A percentile compares a stretch with the other conserved stretches of the same genome.
phyloP scores from a whole-genome alignment of 148 eudicot species.

The Suaeda aralocaspica region DNA sequence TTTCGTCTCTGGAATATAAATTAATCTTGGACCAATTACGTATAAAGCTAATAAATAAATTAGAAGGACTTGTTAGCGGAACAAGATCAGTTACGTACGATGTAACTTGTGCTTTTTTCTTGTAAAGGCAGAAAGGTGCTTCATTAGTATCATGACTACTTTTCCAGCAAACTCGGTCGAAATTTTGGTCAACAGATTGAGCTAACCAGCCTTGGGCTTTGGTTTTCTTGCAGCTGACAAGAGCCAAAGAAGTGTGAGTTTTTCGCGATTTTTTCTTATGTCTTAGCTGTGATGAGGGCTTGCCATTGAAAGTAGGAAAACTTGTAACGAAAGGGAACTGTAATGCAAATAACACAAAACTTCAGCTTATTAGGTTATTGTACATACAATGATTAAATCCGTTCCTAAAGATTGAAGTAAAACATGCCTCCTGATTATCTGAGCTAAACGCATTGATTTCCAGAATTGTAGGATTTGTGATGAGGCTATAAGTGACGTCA shows the following conservation, averaged over 20 bases:
- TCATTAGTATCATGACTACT: constrained; percentile 26
- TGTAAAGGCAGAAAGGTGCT: constrained; percentile 62
- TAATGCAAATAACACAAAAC: background rate
- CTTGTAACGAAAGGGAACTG: constrained; percentile 57
- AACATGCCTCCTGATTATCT: constrained; percentile 70
- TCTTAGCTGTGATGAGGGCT: constrained; percentile 18
- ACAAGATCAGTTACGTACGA: constrained; percentile 57
- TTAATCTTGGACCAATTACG: background rate
- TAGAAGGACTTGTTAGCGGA: background rate
- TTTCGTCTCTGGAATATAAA: constrained; percentile 46
- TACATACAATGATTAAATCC: background rate
- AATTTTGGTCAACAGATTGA: constrained; percentile 39
- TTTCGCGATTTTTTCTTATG: constrained; percentile 10
- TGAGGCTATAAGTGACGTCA: constrained; percentile 53
- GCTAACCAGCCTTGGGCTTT: constrained; percentile 59
- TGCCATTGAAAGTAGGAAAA: constrained; percentile 5
- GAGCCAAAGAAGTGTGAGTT: constrained; percentile 31
- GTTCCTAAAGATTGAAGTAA: constrained; percentile 6
- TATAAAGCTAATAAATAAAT: background rate
- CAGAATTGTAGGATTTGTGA: constrained; percentile 67
- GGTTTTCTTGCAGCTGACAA: constrained; percentile 50
- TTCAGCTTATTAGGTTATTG: background rate
- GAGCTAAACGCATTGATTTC: constrained; percentile 87
- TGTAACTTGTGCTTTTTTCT: constrained; percentile 32
- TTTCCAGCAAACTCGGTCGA: constrained; percentile 81